These are phyloP conservation scores for Pelargonium cotyledonis DNA, from an alignment of 441 rosid species.

Conservation along the genomic window DNA sequence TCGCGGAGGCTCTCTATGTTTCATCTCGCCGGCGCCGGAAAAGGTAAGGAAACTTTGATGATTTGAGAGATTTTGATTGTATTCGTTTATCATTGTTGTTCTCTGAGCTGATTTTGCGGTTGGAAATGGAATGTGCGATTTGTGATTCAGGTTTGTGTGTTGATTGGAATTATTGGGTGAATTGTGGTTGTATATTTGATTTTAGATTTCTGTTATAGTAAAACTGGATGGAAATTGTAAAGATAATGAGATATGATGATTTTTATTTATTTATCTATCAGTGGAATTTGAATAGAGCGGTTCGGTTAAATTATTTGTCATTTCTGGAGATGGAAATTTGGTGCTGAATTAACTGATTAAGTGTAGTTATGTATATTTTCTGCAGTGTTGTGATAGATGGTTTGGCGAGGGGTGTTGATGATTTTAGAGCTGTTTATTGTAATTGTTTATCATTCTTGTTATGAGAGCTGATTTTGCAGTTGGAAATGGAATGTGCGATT, in stretches of 20 bases:
- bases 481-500: not conserved
- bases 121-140: not conserved
- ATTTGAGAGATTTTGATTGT: not conserved
- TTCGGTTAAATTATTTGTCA: too few species aligned
- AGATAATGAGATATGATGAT: too few species aligned
- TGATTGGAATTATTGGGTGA: not conserved
- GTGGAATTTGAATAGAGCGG: too few species aligned
- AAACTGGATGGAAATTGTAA: too few species aligned
- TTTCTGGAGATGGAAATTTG: too few species aligned
- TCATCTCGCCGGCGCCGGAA: conserved; percentile 25
- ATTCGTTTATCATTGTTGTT: not conserved
- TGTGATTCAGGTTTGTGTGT: not conserved
- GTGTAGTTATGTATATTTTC: too few species aligned
- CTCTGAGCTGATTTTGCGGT: not conserved
- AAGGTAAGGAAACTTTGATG: not conserved
- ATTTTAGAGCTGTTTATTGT: not conserved
- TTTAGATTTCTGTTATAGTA: too few species aligned
- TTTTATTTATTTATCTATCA: too few species aligned
- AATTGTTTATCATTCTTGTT: not conserved
- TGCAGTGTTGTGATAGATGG: too few species aligned
- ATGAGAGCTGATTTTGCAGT: not conserved
- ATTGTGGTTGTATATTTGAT: not conserved
- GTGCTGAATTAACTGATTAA: too few species aligned
- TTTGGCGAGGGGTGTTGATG: not conserved
- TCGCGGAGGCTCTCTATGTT: conserved; percentile 37